A percentile compares a stretch with the other conserved stretches of the same genome.
phyloP scores from a whole-genome alignment of 192 early-diverging fungal species.

The Umbelopsis sp. region DNA sequence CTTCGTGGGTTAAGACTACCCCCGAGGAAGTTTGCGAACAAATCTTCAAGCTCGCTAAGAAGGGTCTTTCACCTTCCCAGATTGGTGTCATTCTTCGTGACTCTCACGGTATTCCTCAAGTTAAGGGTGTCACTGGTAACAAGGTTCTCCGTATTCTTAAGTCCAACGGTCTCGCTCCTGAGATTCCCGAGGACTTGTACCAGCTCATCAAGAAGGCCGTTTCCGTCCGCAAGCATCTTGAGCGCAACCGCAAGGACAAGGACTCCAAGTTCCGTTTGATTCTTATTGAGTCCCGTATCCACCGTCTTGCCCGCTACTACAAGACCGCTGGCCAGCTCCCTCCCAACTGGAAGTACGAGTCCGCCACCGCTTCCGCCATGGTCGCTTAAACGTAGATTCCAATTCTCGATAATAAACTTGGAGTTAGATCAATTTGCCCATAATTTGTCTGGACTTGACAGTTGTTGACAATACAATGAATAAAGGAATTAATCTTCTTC shows the following conservation, averaged over 20 bases:
- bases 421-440: neutral
- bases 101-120: slow-evolving; percentile 96
- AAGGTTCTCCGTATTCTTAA: slow-evolving; percentile 78
- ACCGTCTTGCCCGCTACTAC: slow-evolving; percentile 97
- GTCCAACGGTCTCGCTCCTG: slow-evolving; percentile 69
- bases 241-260: slow-evolving; percentile 96
- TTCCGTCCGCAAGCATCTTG: slow-evolving; percentile 94
- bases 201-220: slow-evolving; percentile 99
- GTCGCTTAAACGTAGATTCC: slow-evolving; percentile 21
- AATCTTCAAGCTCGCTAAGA: slow-evolving; percentile 99
- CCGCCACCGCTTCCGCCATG: slow-evolving; percentile 31
- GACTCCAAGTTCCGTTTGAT: slow-evolving; percentile 98
- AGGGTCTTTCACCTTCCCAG: slow-evolving; percentile 97
- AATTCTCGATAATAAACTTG: neutral
- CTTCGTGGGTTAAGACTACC: slow-evolving; percentile 98
- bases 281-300: slow-evolving; percentile 91
- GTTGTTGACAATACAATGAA: neutral
- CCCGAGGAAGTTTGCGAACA: slow-evolving; percentile 96
- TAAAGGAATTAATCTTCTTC: too few species aligned
- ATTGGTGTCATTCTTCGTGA: slow-evolving; percentile 98
- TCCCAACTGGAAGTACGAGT: slow-evolving; percentile 93
- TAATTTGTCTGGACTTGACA: neutral
- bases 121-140: slow-evolving; percentile 91
- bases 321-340: slow-evolving; percentile 94
- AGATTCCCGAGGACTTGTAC: slow-evolving; percentile 98